These are phyloP conservation scores for Herpotrichia juniperi DNA, from an alignment of 2,329 filamentous ascomycete species.

Conservation along the genomic window DNA sequence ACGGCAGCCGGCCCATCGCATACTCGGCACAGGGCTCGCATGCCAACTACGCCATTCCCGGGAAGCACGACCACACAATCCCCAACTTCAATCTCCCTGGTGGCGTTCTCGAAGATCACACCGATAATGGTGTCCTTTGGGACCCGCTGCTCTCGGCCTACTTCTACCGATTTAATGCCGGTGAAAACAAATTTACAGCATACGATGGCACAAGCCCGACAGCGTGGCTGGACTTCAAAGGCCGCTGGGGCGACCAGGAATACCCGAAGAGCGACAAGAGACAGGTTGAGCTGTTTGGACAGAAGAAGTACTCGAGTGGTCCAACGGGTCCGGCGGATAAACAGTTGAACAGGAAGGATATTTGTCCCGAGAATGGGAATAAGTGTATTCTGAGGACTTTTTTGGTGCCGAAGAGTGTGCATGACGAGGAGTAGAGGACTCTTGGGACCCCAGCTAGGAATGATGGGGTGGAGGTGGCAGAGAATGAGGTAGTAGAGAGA, in stretches of 20 bases:
- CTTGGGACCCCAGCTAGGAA: too few relatives aligned
- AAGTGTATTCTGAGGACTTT: constrained; percentile 53
- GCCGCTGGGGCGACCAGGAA: constrained; percentile 67
- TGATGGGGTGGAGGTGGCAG: too few relatives aligned
- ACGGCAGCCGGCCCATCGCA: constrained; percentile 58
- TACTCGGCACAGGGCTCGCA: constrained; percentile 68
- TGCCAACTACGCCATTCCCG: constrained; percentile 67
- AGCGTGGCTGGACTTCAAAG: constrained; percentile 62
- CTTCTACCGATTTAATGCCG: constrained; percentile 59
- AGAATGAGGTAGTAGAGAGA: too few relatives aligned
- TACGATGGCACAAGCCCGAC: constrained; percentile 57
- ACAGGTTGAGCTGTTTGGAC: constrained; percentile 53
- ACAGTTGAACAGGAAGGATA: constrained; percentile 59
- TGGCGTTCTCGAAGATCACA: constrained; percentile 58
- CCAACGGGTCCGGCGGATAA: constrained; percentile 69
- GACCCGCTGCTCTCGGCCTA: constrained; percentile 64
- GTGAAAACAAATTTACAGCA: constrained; percentile 52
- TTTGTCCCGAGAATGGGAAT: constrained; percentile 61
- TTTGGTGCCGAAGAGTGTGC: constrained; percentile 34
- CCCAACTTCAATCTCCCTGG: constrained; percentile 65
- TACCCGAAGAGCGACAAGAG: constrained; percentile 59
- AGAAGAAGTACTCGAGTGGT: constrained; percentile 60
- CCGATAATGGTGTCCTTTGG: constrained; percentile 63
- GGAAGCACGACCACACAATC: constrained; percentile 68
- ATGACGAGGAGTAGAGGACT: too few relatives aligned